Conservation (phyloP, 176 grass and related monocot species). For the Sorghum bicolor region Sorghum_bicolor_NCBIv3 NC_012872.2:66520001-66520500, state of each 20-base stretch:
- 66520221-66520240: neutral
- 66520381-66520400: neutral
- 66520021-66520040: neutral
- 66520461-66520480: neutral
- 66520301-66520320: neutral
- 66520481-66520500: neutral
- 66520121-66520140: neutral
- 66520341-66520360: neutral
- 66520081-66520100: constrained; percentile 1
- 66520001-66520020: neutral
- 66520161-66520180: neutral
- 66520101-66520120: neutral
- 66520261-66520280: neutral
- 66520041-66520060: neutral
- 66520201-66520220: neutral
- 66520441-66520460: neutral
- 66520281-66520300: neutral
- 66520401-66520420: neutral
- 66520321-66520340: neutral
- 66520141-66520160: neutral
- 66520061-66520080: neutral
- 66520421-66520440: neutral
- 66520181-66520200: neutral
- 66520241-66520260: neutral
- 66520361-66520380: neutral